Evolutionary conservation across 78 protist species (phyloP), one percentile per base, ranked within the genome.

Genomic region (Dictyostelium intermedium): DNA sequence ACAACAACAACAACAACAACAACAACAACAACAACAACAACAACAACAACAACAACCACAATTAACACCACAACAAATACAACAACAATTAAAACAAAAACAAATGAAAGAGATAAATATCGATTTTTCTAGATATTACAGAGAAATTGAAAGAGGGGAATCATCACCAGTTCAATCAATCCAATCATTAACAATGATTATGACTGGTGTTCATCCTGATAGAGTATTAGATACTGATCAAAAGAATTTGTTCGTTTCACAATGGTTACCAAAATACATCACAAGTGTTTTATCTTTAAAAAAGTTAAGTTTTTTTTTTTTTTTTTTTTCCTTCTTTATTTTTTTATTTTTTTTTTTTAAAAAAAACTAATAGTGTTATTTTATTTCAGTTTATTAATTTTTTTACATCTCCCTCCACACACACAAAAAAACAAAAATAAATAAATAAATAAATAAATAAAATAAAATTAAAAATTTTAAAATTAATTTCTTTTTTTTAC

Each of bases 71-170:
- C 73, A 63, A 63, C 43, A 32, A 70, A 5, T 16, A 32, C 39
- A 8, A 32, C 37, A 13, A 70, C 39, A 25, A 32, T 16, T 32
- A 27, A 25, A 70, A 70, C 77, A 76, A 41, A 76, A 76, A 76
- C 82, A 76, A 76, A 76, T 76, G 18, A 76, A 76, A 76, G 82
- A 76, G 14, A 37, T 20, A 23, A 63, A 25, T 10, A 16, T 45
- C 1, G 85, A 81, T 20, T 30, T 81, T 32, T 32, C 27, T 32
- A 81, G 35, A 53, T 81, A 53, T 81, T 81, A 39, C 34, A 81
- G 73, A 34, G 85, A 81, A 20, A 81, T 56, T 34, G 85, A 81
- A 53, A 47, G 85, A 56, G 35, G 60, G 32, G 85, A 81, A 18
- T n/a, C 73, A 16, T 53, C 50, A 34, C 85, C 85, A 56, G 47